phyloP scores from a whole-genome alignment of 352 stramenopile genomes.

The Blastocystis sp. region DNA sequence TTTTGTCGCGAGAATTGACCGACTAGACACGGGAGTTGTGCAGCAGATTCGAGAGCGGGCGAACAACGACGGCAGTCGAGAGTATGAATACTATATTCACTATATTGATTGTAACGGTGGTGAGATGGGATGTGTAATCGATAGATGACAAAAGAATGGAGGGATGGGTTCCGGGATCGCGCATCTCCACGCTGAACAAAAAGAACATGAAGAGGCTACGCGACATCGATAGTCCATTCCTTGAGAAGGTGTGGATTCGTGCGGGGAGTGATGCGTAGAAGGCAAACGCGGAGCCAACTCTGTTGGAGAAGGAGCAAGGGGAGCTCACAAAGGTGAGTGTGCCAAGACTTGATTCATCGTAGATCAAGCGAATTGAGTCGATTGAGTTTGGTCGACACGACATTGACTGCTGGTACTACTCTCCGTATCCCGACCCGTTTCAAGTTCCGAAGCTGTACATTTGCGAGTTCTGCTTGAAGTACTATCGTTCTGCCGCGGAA shows the following conservation, averaged over 20 bases:
- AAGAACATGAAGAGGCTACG: conserved; percentile 59
- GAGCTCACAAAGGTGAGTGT: conserved; percentile 59
- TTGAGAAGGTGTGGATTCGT: conserved; percentile 37
- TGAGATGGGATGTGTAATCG: not conserved
- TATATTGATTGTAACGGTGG: conserved; percentile 59
- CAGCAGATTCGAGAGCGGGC: conserved; percentile 50
- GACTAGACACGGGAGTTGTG: conserved; percentile 55
- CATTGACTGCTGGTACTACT: conserved; percentile 89
- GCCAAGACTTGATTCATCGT: not conserved
- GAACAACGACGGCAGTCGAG: not conserved
- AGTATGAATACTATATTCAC: conserved; percentile 73
- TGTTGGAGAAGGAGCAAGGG: conserved; percentile 61
- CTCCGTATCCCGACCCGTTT: conserved; percentile 85
- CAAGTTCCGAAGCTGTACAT: conserved; percentile 83
- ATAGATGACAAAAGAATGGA: conserved; percentile 73
- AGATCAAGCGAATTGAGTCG: conserved; percentile 78
- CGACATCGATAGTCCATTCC: not conserved
- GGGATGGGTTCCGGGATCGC: conserved; percentile 44
- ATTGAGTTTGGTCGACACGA: conserved; percentile 84
- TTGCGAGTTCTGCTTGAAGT: conserved; percentile 87
- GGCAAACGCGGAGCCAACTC: not conserved
- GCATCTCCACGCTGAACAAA: conserved; percentile 40
- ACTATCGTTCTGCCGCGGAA: conserved; percentile 78
- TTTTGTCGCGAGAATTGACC: not conserved
- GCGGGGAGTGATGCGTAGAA: conserved; percentile 17